Base-by-base conservation (phyloP, 495 filamentous ascomycete genomes). In the Daldinia childiae region DNA sequence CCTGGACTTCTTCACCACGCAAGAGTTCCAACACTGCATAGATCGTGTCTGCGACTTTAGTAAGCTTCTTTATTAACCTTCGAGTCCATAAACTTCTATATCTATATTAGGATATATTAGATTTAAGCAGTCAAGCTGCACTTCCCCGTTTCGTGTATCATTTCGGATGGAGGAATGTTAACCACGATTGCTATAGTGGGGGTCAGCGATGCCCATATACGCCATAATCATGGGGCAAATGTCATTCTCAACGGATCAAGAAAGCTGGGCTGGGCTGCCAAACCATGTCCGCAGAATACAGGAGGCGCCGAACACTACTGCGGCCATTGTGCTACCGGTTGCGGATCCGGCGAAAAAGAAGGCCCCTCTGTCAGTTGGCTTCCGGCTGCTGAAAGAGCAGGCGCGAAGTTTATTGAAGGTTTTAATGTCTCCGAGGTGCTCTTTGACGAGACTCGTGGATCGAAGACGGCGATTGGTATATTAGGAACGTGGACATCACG, bases 321-420 rank as follows among this genome's bases (percentile, higher is more conserved):
- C 72, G 93, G 94, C 2, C 88, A 92, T 73, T 98, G 94, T 77
- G 87, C 87, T 4, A 73, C 91, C 63, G 94, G 94, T 7, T 98
- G 94, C 75, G 86, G 87, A 5, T 82, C 84, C 0, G 86, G 83
- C 19, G 87, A 89, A 68, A 97, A 97, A 74, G 90, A 93, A 78
- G 92, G 92, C 0, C 92, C 94, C 0, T 89, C 87, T 0, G 88
- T 91, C 36, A 87, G 88, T 3, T 97, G 90, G 83, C 82, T 97
- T 24, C 90, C 89, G 0, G 93, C 94, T 77, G 94, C 94, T 3
- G 88, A 86, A 2, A 85, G 83, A 58, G 87, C 90, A 3, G 93
- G 93, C 7, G 93, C 92, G 0, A 81, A 82, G 41, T 96, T 96
- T 74, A 84, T 93, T 5, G 93, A 98, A 82, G 93, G 93, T 0